Evolutionary conservation across 345 rosid species (phyloP).

Genomic region (Lepidium didymum): DNA sequence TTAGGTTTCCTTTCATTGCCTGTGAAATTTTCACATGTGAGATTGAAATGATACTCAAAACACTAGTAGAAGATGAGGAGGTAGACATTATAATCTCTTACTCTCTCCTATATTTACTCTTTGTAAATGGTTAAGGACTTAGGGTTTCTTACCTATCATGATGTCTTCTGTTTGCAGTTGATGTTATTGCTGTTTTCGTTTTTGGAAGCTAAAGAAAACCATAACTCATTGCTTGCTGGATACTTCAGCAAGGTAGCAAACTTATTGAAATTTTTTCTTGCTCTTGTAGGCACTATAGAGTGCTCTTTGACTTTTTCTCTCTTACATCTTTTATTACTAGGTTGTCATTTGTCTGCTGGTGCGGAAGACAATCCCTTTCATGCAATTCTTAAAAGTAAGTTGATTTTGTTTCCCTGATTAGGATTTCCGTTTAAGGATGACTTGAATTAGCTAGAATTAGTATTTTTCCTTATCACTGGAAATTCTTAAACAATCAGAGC

Average conservation of each 20-base stretch:
- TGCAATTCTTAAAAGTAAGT: constrained; percentile 72
- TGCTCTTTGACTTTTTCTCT: not conserved
- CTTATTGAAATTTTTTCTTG: not conserved
- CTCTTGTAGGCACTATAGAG: not conserved
- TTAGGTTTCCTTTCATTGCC: constrained; percentile 86
- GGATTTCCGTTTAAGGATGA: not conserved
- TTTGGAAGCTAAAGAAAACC: constrained; percentile 56
- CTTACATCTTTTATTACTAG: constrained; percentile 34
- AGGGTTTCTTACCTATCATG: constrained; percentile 11
- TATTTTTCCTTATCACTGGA: not conserved
- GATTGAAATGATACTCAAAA: constrained; percentile 82
- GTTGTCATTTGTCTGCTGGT: constrained; percentile 74
- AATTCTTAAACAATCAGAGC: constrained; percentile 1
- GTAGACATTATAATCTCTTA: constrained; percentile 32
- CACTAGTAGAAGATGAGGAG: constrained; percentile 91
- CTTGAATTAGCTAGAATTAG: not conserved
- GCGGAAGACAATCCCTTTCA: constrained; percentile 76
- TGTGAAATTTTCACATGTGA: constrained; percentile 93
- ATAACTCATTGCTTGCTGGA: constrained; percentile 67
- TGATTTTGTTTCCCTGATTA: constrained; percentile 3
- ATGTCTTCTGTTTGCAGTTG: constrained; percentile 45
- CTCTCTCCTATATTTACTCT: not conserved
- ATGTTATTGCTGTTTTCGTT: constrained; percentile 84
- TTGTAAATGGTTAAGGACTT: not conserved
- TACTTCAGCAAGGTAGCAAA: constrained; percentile 83